phyloP scores from a whole-genome alignment of 2,329 filamentous ascomycete genomes.

The Fusarium sp. region DNA sequence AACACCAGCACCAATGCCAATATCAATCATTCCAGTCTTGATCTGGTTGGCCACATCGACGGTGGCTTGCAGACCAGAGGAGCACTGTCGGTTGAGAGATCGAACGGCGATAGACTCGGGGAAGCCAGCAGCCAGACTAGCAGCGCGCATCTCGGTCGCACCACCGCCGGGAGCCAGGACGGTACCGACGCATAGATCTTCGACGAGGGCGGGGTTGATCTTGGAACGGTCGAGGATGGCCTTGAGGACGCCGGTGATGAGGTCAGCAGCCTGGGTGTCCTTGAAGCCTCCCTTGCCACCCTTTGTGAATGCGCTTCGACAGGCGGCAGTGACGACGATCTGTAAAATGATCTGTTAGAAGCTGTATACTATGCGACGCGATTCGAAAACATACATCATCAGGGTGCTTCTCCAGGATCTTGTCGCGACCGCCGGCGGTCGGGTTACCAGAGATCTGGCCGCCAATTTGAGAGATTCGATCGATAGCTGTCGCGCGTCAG shows the following conservation, averaged over 20 bases:
- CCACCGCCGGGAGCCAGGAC: slow-evolving; percentile 94
- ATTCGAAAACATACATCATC: slow-evolving; percentile 67
- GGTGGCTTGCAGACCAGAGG: slow-evolving; percentile 89
- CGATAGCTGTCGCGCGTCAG: slow-evolving; percentile 58
- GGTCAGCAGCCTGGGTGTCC: slow-evolving; percentile 88
- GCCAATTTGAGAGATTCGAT: slow-evolving; percentile 70
- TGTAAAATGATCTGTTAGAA: slow-evolving; percentile 42
- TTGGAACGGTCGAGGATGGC: slow-evolving; percentile 85
- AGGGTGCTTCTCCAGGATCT: slow-evolving; percentile 72
- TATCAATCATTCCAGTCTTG: slow-evolving; percentile 89
- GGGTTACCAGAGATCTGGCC: slow-evolving; percentile 73
- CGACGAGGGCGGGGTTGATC: slow-evolving; percentile 88
- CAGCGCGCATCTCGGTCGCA: slow-evolving; percentile 96
- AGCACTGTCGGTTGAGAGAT: slow-evolving; percentile 94
- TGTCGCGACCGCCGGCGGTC: slow-evolving; percentile 62
- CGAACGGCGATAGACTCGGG: slow-evolving; percentile 86
- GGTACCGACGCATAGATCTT: slow-evolving; percentile 92
- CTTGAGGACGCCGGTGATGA: slow-evolving; percentile 86
- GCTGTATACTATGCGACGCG: neutral
- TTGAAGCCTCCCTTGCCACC: slow-evolving; percentile 96
- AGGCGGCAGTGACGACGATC: slow-evolving; percentile 92
- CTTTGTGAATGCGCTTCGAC: slow-evolving; percentile 92
- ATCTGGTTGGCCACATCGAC: slow-evolving; percentile 96
- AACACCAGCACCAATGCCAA: slow-evolving; percentile 93
- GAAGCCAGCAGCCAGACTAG: slow-evolving; percentile 90